These are phyloP conservation scores for Boletus insuetus DNA, from an alignment of 768 basidiomycete genomes.

Conservation along the genomic window DNA sequence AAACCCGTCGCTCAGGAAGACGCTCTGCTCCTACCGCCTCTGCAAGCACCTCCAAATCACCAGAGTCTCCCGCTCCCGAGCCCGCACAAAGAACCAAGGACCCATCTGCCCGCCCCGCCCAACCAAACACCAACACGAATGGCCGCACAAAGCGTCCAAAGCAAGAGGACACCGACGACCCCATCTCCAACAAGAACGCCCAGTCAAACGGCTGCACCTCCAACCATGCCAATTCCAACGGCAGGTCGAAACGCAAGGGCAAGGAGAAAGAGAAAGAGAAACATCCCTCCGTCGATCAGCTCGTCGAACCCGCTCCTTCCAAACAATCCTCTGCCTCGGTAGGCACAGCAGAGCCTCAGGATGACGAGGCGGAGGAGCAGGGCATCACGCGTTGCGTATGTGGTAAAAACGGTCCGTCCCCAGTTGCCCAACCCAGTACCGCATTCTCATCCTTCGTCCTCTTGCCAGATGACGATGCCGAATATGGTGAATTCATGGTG, in stretches of 20 bases:
- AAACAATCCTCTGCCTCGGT: slow-evolving; percentile 29
- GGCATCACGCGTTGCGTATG: slow-evolving; percentile 83
- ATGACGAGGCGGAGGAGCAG: slow-evolving; percentile 48
- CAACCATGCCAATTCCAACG: slow-evolving; percentile 34
- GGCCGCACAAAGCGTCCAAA: slow-evolving; percentile 60
- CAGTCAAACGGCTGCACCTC: slow-evolving; percentile 31
- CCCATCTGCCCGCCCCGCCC: slow-evolving; percentile 39
- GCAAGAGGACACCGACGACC: slow-evolving; percentile 71
- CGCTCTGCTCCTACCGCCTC: slow-evolving; percentile 68
- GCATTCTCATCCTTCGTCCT: slow-evolving; percentile 24
- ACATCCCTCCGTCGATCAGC: slow-evolving; percentile 32
- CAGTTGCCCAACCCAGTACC: slow-evolving; percentile 6
- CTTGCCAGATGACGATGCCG: slow-evolving; percentile 65
- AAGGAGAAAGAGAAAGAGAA: slow-evolving; percentile 70
- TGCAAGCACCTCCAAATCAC: slow-evolving; percentile 68
- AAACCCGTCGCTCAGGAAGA: slow-evolving; percentile 74
- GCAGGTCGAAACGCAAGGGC: slow-evolving; percentile 58
- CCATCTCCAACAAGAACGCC: slow-evolving; percentile 45
- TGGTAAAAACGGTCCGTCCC: slow-evolving; percentile 67
- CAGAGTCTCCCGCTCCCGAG: slow-evolving; percentile 62
- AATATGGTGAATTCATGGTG: slow-evolving; percentile 95
- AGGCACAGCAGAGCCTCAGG: slow-evolving; percentile 38
- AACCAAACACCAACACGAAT: slow-evolving; percentile 37
- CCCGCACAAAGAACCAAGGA: slow-evolving; percentile 42
- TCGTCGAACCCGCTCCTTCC: slow-evolving; percentile 26